These are phyloP conservation scores for Microsporum ferrugineum DNA, from an alignment of 2,329 filamentous ascomycete genomes.

Conservation along the genomic window DNA sequence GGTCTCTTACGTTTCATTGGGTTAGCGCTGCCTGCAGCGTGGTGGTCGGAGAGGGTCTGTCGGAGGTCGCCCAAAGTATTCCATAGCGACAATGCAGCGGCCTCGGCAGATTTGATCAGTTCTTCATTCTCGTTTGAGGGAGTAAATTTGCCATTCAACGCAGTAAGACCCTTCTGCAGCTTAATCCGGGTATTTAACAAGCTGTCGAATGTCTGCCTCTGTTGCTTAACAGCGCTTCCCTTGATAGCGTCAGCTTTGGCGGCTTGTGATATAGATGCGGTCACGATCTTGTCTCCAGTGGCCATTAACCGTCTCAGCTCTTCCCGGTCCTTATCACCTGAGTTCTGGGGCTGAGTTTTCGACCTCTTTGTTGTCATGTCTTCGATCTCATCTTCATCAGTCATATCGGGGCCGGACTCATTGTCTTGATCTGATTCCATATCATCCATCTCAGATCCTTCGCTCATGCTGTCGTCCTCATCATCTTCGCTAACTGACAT, in stretches of 20 bases:
- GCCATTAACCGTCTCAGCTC: slow-evolving; percentile 58
- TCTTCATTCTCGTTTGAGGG: slow-evolving; percentile 21
- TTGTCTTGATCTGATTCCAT: slow-evolving; percentile 21
- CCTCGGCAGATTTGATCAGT: slow-evolving; percentile 65
- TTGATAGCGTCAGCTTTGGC: slow-evolving; percentile 71
- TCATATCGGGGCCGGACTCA: slow-evolving; percentile 17
- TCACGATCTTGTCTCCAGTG: slow-evolving; percentile 54
- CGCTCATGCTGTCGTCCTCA: slow-evolving; percentile 21
- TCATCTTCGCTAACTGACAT: slow-evolving; percentile 27
- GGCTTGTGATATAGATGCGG: slow-evolving; percentile 53
- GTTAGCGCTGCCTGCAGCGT: slow-evolving; percentile 20
- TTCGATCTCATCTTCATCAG: slow-evolving; percentile 18
- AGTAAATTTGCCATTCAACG: slow-evolving; percentile 39
- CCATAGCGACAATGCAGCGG: slow-evolving; percentile 74
- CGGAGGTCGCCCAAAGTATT: slow-evolving; percentile 49
- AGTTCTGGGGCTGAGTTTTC: slow-evolving; percentile 18
- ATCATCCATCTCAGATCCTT: slow-evolving; percentile 23
- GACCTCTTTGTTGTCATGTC: slow-evolving; percentile 17
- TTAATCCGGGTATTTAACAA: slow-evolving; percentile 85
- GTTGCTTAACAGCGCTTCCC: slow-evolving; percentile 72
- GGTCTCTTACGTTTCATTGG: slow-evolving; percentile 39
- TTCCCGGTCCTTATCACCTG: slow-evolving; percentile 36
- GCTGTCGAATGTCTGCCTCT: slow-evolving; percentile 75
- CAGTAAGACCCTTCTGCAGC: slow-evolving; percentile 76
- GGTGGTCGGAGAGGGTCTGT: slow-evolving; percentile 28